Percentiles rank a stretch among this genome's conserved stretches.
phyloP scores from a whole-genome alignment of 2,329 filamentous ascomycete species.

The Pyrenochaeta sp. region DNA sequence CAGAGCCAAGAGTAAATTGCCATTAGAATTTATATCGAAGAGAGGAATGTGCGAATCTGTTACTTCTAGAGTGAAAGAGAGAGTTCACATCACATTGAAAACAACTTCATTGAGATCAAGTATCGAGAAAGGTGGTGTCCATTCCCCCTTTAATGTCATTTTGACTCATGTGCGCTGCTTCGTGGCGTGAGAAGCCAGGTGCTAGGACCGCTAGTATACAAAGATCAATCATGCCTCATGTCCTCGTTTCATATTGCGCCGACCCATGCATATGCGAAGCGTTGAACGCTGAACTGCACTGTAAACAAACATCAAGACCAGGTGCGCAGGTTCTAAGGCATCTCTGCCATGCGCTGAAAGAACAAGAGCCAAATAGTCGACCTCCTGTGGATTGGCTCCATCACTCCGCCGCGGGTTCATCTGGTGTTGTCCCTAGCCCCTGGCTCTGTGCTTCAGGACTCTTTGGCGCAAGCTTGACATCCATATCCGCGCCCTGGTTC shows the following conservation, averaged over 20 bases:
- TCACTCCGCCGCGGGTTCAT: conserved; percentile 15
- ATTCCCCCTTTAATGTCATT: neutral
- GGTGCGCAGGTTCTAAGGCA: neutral
- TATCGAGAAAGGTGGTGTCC: neutral
- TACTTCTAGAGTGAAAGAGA: no score
- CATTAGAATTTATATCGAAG: no score
- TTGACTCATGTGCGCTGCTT: neutral
- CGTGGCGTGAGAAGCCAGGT: neutral
- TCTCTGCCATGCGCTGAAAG: neutral
- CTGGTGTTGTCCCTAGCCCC: conserved; percentile 22
- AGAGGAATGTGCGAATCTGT: no score
- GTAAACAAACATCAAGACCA: neutral
- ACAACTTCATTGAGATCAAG: neutral
- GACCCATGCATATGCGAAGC: conserved; percentile 6
- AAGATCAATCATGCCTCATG: conserved; percentile 6
- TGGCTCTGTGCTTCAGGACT: conserved; percentile 21
- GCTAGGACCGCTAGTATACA: neutral
- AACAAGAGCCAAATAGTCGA: neutral
- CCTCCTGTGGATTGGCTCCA: neutral
- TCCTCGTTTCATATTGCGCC: conserved; percentile 1
- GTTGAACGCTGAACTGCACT: neutral
- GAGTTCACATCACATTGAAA: neutral
- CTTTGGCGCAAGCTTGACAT: conserved; percentile 6
- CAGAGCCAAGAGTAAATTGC: no score
- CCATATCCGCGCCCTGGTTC: conserved; percentile 21